Base-by-base conservation (phyloP, 345 rosid genomes). In the Abelmoschus esculentus region DNA sequence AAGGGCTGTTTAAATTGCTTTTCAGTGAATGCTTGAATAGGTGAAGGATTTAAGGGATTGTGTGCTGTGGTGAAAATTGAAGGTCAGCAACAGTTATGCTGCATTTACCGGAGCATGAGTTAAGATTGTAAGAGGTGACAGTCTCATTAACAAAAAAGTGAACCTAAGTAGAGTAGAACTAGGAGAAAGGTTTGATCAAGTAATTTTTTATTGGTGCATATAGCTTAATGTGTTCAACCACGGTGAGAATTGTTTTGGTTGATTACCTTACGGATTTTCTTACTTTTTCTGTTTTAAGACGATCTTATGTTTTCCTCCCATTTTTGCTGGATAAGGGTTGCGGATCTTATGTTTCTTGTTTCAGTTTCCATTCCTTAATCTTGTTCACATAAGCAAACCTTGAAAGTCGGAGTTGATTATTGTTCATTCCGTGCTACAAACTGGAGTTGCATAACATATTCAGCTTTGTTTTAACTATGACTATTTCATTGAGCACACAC, bases 11-110 rank as follows among this genome's bases (percentile, higher is more conserved):
- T 46, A 66, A 67, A 44, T 58, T 66, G 72, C 53, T 60, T 50
- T 67, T 50, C 64, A 59, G 57, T 60, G 22, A 67, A 65, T 65
- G 69, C 69, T 65, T 65, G 69, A 65, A n/a, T 74, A 62, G 61
- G 54, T 74, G 72, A 49, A 69, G 50, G 32, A 69, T 55, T 38
- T 36, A 69, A 56, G 52, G 50, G 44, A 69, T 36, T 69, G 36
- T 69, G 56, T 69, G 62, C 61, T 56, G 50, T 69, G 63, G 50
- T 69, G 62, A 56, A 55, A 69, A 54, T 55, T 54, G 72, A 69
- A 69, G 61, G 53, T 56, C 61, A 36, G 53, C 36, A 19, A 69
- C 31, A 46, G n/a, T 31, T 34, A 44, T 65, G 69, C 18, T 67
- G 50, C 69, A 38, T 56, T 69, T 53, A 55, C 31, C 6, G 31